Base-by-base conservation (phyloP, 1,139 yeast species). In the Kazachstania sp. region DNA sequence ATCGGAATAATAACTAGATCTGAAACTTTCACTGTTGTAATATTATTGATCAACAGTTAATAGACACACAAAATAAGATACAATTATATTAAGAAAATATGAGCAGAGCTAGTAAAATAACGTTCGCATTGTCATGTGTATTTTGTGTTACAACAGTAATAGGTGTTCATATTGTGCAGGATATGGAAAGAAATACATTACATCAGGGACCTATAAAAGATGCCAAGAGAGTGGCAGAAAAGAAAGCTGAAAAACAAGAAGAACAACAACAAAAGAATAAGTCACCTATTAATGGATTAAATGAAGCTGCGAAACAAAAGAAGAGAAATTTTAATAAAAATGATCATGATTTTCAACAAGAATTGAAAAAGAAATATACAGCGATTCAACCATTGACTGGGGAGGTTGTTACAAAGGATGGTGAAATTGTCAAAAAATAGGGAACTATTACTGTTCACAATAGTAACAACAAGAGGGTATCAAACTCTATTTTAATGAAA, bases 131-230 rank as follows among this genome's bases (percentile, higher is more conserved):
- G 8, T 72, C 86, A n/a, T 71, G 79, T 40, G 60, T 72, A 4
- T 68, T 76, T 45, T 83, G 88, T 7, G 75, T 71, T 0, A 74
- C 74, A 3, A 72, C 87, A 0, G 79, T 84, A 37, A 66, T 75
- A 6, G 83, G 81, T 63, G 87, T 85, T 48, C 86, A 83, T 66
- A 71, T 72, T 52, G 75, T 83, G 44, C 95, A 85, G 62, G 74
- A 72, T 36, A 66, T 75, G 49, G 94, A 85, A 64, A 73, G 87
- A 53, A 78, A 74, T 7, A 81, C 85, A 3, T 71, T 84, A 46
- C 79, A 83, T 53, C 87, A 81, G 60, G 95, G 95, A 1, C 94
- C 95, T 9, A 78, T 83, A 59, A 81, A 80, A 58, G 95, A 85
- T 61, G 86, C 86, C 12, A 79, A 74, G 53, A 69, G 92, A 49